phyloP scores from a whole-genome alignment of 345 rosid species.

The Sonneratia caseolaris region DNA sequence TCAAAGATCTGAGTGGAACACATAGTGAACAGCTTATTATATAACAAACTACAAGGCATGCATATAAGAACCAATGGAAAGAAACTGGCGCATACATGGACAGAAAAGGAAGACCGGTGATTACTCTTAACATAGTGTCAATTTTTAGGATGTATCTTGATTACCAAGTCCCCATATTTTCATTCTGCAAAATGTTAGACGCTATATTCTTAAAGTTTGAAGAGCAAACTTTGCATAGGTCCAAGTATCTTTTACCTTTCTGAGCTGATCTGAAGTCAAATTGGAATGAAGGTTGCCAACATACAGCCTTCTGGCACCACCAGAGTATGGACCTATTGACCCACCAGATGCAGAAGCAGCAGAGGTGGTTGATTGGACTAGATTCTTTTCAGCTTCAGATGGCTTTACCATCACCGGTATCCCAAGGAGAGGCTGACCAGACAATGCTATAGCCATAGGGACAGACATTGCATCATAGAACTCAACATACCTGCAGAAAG shows the following conservation, averaged over 20 bases:
- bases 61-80: background rate
- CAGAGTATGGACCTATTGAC: conserved; percentile 56
- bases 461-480: conserved; percentile 98
- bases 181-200: background rate
- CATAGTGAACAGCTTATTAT: background rate
- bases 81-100: background rate
- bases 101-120: background rate
- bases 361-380: conserved; percentile 81
- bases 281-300: conserved; percentile 87
- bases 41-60: background rate
- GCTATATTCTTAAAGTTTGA: background rate
- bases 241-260: conserved; percentile 40
- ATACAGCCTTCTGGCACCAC: conserved; percentile 83
- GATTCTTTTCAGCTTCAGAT: conserved; percentile 98
- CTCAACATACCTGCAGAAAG: conserved; percentile 65
- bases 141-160: background rate
- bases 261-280: conserved; percentile 85
- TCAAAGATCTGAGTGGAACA: conserved; percentile 60
- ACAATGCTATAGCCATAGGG: conserved; percentile 98
- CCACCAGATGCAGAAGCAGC: conserved; percentile 48
- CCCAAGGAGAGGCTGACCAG: conserved; percentile 96
- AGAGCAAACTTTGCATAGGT: background rate
- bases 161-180: background rate
- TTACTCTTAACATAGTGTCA: background rate
- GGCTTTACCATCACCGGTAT: conserved; percentile 97